These are phyloP conservation scores for Schrenkiella parvula DNA, from an alignment of 345 rosid species.

Conservation along the genomic window DNA sequence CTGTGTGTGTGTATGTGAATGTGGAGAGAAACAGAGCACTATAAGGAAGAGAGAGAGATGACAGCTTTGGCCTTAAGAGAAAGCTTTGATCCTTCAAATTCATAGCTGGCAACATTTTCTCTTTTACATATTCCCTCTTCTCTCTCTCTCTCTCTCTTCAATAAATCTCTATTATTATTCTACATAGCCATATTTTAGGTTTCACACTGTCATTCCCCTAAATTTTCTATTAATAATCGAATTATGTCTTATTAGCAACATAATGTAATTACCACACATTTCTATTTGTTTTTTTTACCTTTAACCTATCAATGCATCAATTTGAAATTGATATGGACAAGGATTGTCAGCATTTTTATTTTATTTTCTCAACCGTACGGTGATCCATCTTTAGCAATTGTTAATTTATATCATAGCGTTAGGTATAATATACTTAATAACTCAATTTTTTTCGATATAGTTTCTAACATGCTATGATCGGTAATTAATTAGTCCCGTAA, in stretches of 20 bases:
- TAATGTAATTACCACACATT: background rate
- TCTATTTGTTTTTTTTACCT: background rate
- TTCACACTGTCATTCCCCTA: conserved; percentile 3
- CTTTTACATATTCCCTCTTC: conserved; percentile 44
- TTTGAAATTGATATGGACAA: background rate
- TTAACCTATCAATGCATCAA: background rate
- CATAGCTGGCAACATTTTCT: conserved; percentile 74
- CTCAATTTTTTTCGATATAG: no score
- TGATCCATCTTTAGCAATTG: background rate
- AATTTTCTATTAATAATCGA: background rate
- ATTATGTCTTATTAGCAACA: background rate
- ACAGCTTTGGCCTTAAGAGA: conserved; percentile 76
- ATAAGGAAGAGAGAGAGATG: conserved; percentile 35
- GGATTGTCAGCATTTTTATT: background rate
- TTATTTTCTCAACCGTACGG: background rate
- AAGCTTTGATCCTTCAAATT: conserved; percentile 77
- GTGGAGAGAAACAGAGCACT: conserved; percentile 29
- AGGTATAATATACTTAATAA: no score
- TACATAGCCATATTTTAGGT: conserved; percentile 12
- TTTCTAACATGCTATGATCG: background rate
- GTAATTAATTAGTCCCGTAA: background rate
- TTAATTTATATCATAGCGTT: background rate
- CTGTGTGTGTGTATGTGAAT: background rate
- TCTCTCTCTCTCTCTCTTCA: conserved; percentile 23
- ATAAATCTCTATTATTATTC: conserved; percentile 4